Base-by-base conservation (phyloP, 1,284 basidiomycete species). In the Ceraceosorus guamensis region DNA sequence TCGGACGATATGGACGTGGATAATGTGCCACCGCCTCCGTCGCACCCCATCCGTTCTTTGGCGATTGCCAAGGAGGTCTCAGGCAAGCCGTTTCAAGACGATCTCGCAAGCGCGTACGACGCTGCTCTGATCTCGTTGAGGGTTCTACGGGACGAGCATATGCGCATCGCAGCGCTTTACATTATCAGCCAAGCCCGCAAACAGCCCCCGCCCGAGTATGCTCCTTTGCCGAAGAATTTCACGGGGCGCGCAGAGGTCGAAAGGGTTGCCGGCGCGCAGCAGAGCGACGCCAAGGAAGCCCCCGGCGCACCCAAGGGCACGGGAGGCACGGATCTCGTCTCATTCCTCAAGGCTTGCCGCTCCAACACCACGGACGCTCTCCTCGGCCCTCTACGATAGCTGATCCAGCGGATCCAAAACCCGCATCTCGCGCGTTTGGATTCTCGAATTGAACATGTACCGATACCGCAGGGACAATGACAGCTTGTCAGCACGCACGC, bases 131-230 rank as follows among this genome's bases (percentile, higher is more conserved):
- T 77, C 6, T 82, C 88, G 3, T 80, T 96, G 55, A 89, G 89
- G 77, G 78, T 81, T 50, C 87, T 96, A 73, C 81, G 91, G 50
- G 88, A 93, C 69, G 85, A 85, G 48, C 92, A 95, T 77, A 87
- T 96, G 79, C 83, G 84, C 53, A 87, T 95, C 56, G 90, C 87
- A 24, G 83, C 87, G 32, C 70, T 88, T 50, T 93, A 92, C 77
- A 91, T 72, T 53, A 62, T 74, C 24, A 57, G 62, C 8, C 71
- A 71, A 48, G 63, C 69, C n/a, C 61, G 67, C 39, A 52, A 55
- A 2, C 54, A 62, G 6, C 67, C 70, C 6, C 65, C 68, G 3
- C 49, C 60, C 11, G 66, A 67, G 43, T 68, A 63, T 34, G 61
- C 68, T 4, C 60, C 57, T 14, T 57, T 71, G 14, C 57, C 58